Percentiles rank a stretch among this genome's conserved stretches.
phyloP scores from a whole-genome alignment of 2,329 filamentous ascomycete genomes.

The Huntiella decipiens region DNA sequence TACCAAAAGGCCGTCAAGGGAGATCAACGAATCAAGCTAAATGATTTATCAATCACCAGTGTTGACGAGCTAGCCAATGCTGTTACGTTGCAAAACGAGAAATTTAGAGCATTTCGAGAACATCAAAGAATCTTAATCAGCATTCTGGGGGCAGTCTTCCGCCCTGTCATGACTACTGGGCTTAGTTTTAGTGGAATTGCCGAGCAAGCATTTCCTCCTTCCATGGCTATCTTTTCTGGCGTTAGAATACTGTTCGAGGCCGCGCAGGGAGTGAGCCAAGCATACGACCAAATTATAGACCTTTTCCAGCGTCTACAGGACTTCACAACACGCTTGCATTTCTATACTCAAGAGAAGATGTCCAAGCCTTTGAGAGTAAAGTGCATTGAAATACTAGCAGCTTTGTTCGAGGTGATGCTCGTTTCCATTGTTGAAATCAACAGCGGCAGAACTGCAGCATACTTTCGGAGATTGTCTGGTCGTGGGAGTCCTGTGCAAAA shows the following conservation, averaged over 20 bases:
- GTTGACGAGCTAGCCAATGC: conserved; percentile 9
- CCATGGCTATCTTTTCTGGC: conserved; percentile 24
- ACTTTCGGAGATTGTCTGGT: conserved; percentile 23
- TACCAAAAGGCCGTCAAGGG: conserved; percentile 8
- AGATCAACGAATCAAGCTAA: conserved; percentile 6
- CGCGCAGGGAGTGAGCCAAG: conserved; percentile 25
- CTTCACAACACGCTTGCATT: conserved; percentile 23
- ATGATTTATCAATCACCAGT: conserved; percentile 7
- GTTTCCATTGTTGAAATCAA: conserved; percentile 24
- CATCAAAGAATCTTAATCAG: conserved; percentile 11
- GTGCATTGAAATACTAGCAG: conserved; percentile 23
- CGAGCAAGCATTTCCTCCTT: conserved; percentile 22
- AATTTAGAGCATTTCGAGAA: conserved; percentile 11
- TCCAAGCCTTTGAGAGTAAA: conserved; percentile 22
- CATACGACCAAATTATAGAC: conserved; percentile 27
- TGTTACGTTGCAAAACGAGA: conserved; percentile 11
- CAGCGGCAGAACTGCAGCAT: conserved; percentile 23
- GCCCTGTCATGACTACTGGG: conserved; percentile 23
- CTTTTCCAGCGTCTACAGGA: conserved; percentile 25
- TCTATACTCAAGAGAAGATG: conserved; percentile 23
- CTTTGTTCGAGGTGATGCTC: conserved; percentile 27
- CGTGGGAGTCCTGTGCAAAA: conserved; percentile 22
- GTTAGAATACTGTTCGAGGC: conserved; percentile 25
- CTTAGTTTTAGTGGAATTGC: conserved; percentile 21
- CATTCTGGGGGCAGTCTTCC: conserved; percentile 13